These are phyloP conservation scores for Termitomyces sp. DNA, from an alignment of 768 basidiomycete species.

Conservation along the genomic window DNA sequence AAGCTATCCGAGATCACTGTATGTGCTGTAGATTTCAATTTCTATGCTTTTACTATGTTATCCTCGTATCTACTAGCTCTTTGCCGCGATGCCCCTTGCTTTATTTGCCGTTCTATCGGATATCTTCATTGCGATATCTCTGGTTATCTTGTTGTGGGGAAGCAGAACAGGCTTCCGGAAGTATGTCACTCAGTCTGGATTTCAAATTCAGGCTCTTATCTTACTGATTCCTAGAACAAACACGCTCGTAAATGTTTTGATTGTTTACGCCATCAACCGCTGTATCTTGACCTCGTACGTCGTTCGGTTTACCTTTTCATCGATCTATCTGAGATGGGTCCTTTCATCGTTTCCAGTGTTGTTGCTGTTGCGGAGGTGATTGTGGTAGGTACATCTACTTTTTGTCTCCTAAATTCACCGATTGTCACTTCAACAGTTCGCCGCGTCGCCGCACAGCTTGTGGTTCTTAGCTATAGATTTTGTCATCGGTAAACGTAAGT, in stretches of 20 bases:
- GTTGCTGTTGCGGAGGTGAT: constrained; percentile 37
- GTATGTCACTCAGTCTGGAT: constrained; percentile 17
- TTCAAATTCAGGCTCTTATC: neutral
- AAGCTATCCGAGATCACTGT: constrained; percentile 33
- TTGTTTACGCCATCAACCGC: constrained; percentile 48
- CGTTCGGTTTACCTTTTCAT: neutral
- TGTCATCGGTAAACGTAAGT: constrained; percentile 43
- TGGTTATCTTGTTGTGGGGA: constrained; percentile 39
- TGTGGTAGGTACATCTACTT: constrained; percentile 20
- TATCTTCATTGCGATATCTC: constrained; percentile 35
- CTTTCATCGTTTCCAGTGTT: constrained; percentile 12
- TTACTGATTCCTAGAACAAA: constrained; percentile 31
- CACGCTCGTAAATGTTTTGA: constrained; percentile 36
- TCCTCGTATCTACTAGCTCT: constrained; percentile 22
- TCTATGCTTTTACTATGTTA: neutral
- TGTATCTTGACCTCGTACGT: constrained; percentile 46
- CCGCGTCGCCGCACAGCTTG: constrained; percentile 24
- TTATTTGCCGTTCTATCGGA: constrained; percentile 43
- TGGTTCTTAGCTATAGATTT: constrained; percentile 41
- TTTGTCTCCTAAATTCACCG: neutral
- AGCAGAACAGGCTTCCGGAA: constrained; percentile 32
- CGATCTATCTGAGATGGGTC: neutral
- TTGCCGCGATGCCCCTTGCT: constrained; percentile 41
- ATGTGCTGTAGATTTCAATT: neutral
- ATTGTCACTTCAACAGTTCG: constrained; percentile 18